Evolutionary conservation across 306 rosid genomes (phyloP).

Genomic region (Rosa multiflora): DNA sequence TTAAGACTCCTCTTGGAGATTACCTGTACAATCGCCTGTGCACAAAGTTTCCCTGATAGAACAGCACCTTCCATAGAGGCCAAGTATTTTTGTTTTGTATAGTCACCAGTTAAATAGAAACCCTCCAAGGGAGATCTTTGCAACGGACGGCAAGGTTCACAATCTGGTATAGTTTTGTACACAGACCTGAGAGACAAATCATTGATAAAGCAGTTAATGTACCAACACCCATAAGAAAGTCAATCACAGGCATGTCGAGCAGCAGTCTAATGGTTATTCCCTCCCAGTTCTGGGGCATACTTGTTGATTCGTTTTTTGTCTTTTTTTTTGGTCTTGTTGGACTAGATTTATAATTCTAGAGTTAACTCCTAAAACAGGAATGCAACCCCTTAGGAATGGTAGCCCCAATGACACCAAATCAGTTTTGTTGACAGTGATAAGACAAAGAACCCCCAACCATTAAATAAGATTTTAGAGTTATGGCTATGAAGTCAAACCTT

Average conservation of each 20-base stretch:
- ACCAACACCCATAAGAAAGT: neutral
- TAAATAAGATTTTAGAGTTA: conserved; percentile 15
- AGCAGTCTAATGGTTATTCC: neutral
- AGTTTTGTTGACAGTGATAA: neutral
- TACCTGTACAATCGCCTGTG: conserved; percentile 96
- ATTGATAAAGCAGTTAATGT: conserved; percentile 15
- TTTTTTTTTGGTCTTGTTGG: neutral
- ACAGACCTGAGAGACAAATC: conserved; percentile 62
- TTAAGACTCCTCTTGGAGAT: conserved; percentile 13
- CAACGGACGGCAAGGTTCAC: conserved; percentile 91
- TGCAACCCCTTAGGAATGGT: neutral
- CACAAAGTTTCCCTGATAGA: conserved; percentile 95
- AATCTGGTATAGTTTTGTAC: conserved; percentile 83
- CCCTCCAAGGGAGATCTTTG: conserved; percentile 95
- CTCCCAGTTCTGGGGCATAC: neutral
- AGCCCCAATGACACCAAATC: neutral
- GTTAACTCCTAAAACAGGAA: neutral
- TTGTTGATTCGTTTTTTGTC: neutral
- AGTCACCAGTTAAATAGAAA: conserved; percentile 94
- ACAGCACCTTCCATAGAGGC: conserved; percentile 99
- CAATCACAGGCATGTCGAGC: neutral
- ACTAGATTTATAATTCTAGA: neutral
- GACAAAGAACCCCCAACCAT: neutral
- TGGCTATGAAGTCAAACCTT: conserved; percentile 51
- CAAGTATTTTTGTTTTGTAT: conserved; percentile 91